Evolutionary conservation across 2,329 filamentous ascomycete genomes (phyloP), one percentile per base, ranked within the genome.

Genomic region (Hypomyces rosellus): DNA sequence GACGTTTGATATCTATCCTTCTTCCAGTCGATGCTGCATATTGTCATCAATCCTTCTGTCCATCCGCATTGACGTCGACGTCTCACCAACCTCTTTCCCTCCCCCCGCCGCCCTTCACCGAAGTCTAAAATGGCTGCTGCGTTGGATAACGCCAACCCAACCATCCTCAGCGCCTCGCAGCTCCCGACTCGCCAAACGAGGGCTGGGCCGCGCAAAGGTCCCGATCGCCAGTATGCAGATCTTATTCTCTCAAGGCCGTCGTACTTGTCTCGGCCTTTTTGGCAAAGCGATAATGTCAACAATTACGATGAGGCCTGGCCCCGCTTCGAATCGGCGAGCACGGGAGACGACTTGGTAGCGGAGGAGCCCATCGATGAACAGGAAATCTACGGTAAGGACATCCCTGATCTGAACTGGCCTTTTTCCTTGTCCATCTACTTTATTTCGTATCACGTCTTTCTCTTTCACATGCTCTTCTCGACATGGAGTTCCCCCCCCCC

Each of bases 281-380:
- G 60, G 57, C 58, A 64, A 30, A 67, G 69, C 45, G 61, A 64
- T 46, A 61, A 65, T 16, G 66, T 71, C 44, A 73, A 67, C 45
- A 80, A 82, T 50, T 81, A 85, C 41, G 48, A 53, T 36, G 45
- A 53, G 52, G 48, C 48, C 53, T 65, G 63, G 54, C 56, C 59
- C 44, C 63, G 62, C 42, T 59, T 58, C 41, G 61, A 63, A 9
- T 5, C 16, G n/a, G 67, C 69, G 42, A 72, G 66, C 41, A 72
- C 79, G 47, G 48, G 51, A 42, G 72, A 81, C 46, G 80, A 83
- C 51, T 80, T 85, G 52, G 77, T 82, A 45, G 73, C 75, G 1
- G 76, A 84, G 34, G 91, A 97, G 60, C 87, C 88, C 51, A 96
- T 99, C 59, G 93, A 99, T 65, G 89, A 95, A 67, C 93, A 96